These are phyloP conservation scores for Hemisphaericaspora nanyangensis DNA, from an alignment of 805 yeast species.

Conservation along the genomic window DNA sequence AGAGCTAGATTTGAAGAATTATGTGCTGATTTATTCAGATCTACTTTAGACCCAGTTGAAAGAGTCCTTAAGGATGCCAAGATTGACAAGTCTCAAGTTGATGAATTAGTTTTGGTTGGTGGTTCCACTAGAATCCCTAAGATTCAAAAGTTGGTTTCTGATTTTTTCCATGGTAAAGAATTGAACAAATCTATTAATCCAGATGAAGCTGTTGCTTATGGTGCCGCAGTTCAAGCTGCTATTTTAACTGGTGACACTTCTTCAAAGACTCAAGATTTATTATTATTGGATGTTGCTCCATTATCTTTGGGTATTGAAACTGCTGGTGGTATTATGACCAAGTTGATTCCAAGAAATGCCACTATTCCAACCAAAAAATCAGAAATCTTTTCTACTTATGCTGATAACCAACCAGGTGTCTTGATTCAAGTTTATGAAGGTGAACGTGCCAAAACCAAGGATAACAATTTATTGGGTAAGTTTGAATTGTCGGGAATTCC, in stretches of 20 bases:
- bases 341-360: slow-evolving; percentile 89
- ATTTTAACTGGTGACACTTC: slow-evolving; percentile 82
- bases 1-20: slow-evolving; percentile 98
- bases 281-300: slow-evolving; percentile 89
- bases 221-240: slow-evolving; percentile 99
- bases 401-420: slow-evolving; percentile 94
- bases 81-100: slow-evolving; percentile 78
- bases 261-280: slow-evolving; percentile 42
- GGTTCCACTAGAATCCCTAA: slow-evolving; percentile 99
- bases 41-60: slow-evolving; percentile 93
- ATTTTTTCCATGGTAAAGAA: slow-evolving; percentile 89
- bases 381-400: slow-evolving; percentile 93
- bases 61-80: slow-evolving; percentile 93
- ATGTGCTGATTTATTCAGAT: slow-evolving; percentile 88
- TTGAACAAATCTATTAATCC: slow-evolving; percentile 98
- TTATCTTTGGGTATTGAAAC: slow-evolving; percentile 95
- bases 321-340: slow-evolving; percentile 97
- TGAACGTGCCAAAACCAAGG: slow-evolving; percentile 93
- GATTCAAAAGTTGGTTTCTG: slow-evolving; percentile 89
- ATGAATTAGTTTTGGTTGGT: slow-evolving; percentile 96
- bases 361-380: slow-evolving; percentile 95
- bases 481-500: slow-evolving; percentile 85
- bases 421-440: slow-evolving; percentile 93
- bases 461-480: slow-evolving; percentile 85
- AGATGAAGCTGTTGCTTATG: slow-evolving; percentile 99